Evolutionary conservation across 805 yeast genomes (phyloP).

Genomic region (Monosporozyma siamensis): DNA sequence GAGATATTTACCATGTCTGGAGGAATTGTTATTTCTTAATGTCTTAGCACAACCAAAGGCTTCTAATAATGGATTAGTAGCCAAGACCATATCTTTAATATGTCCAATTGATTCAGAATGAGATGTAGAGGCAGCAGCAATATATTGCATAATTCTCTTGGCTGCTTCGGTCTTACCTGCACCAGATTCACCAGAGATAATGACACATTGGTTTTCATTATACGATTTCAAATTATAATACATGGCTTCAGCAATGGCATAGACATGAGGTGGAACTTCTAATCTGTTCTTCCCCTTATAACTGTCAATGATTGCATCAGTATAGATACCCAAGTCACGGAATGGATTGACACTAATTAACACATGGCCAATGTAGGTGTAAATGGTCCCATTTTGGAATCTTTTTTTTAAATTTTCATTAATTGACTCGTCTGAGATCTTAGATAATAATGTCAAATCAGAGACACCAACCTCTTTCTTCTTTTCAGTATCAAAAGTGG

Average conservation of each 20-base stretch:
- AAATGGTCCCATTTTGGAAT: slow-evolving; percentile 81
- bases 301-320: slow-evolving; percentile 60
- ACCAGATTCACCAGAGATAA: slow-evolving; percentile 95
- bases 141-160: slow-evolving; percentile 93
- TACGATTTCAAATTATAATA: slow-evolving; percentile 91
- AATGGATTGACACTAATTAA: slow-evolving; percentile 94
- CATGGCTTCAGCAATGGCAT: slow-evolving; percentile 95
- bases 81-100: slow-evolving; percentile 94
- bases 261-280: slow-evolving; percentile 97
- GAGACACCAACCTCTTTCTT: slow-evolving; percentile 98
- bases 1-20: slow-evolving; percentile 92
- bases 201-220: slow-evolving; percentile 92
- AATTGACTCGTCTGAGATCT: slow-evolving; percentile 84
- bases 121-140: slow-evolving; percentile 65
- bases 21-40: slow-evolving; percentile 92
- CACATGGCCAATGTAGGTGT: slow-evolving; percentile 90
- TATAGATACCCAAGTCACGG: slow-evolving; percentile 90
- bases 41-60: slow-evolving; percentile 98
- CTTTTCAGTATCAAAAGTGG: slow-evolving; percentile 77
- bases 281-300: slow-evolving; percentile 88
- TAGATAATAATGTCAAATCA: slow-evolving; percentile 80
- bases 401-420: slow-evolving; percentile 85
- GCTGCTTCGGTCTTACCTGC: slow-evolving; percentile 99
- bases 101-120: slow-evolving; percentile 64
- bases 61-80: slow-evolving; percentile 96